These are phyloP conservation scores for Penicillium sp. DNA, from an alignment of 2,329 filamentous ascomycete genomes.

Conservation along the genomic window DNA sequence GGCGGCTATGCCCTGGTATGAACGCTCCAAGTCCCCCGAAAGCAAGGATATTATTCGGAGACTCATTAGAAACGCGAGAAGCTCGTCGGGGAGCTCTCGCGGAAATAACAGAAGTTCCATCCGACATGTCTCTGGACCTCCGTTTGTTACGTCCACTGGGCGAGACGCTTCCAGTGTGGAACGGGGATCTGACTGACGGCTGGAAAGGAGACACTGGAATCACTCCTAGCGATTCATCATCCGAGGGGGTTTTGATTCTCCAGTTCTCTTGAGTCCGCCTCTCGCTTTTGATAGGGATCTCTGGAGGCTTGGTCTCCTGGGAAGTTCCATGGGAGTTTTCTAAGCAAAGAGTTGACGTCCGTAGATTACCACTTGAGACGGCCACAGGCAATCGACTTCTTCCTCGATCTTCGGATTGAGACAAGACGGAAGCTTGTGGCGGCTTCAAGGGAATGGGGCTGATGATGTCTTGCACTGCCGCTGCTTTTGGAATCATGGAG, in stretches of 20 bases:
- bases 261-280: slow-evolving; percentile 7
- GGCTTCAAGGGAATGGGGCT: slow-evolving; percentile 1
- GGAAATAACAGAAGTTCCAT: background rate
- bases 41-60: background rate
- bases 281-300: slow-evolving; percentile 1
- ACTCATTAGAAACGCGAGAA: background rate
- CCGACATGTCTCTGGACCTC: slow-evolving; percentile 2
- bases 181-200: slow-evolving; percentile 2
- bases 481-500: background rate
- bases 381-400: slow-evolving; percentile 3
- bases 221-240: background rate
- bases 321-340: slow-evolving; percentile 3
- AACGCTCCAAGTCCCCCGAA: background rate
- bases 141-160: background rate
- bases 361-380: background rate
- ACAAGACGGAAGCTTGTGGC: slow-evolving; percentile 1
- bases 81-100: slow-evolving; percentile 1
- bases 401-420: slow-evolving; percentile 8
- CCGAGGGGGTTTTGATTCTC: background rate
- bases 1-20: slow-evolving; percentile 9
- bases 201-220: slow-evolving; percentile 1
- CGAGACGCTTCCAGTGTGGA: slow-evolving; percentile 8
- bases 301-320: background rate
- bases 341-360: background rate
- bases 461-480: background rate